These are phyloP conservation scores for Zygnema circumcarinatum DNA, from an alignment of 139 green algal species.

Conservation along the genomic window DNA sequence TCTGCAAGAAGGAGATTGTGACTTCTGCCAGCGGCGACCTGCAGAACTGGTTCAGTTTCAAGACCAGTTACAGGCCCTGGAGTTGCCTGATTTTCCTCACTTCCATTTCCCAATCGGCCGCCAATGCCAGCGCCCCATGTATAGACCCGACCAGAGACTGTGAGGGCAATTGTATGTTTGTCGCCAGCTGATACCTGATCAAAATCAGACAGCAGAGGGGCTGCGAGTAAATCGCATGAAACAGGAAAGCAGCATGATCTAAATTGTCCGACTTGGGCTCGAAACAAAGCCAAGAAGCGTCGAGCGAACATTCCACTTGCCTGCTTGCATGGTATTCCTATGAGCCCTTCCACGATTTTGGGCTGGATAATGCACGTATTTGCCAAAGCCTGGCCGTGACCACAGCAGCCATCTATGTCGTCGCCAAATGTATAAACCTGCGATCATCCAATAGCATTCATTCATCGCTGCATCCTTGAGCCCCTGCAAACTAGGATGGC, in stretches of 20 bases:
- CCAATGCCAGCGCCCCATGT: background rate
- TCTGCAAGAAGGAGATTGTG: background rate
- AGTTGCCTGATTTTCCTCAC: background rate
- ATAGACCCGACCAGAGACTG: background rate
- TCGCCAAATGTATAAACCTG: background rate
- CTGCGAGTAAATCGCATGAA: too few relatives aligned
- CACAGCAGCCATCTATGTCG: background rate
- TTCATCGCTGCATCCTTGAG: too few relatives aligned
- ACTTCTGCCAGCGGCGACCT: background rate
- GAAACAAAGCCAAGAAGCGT: too few relatives aligned
- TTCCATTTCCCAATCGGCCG: background rate
- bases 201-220: too few relatives aligned
- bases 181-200: background rate
- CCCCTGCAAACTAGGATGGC: too few relatives aligned
- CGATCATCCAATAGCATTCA: too few relatives aligned
- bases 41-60: background rate
- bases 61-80: background rate
- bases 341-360: background rate
- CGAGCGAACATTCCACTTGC: background rate
- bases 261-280: too few relatives aligned
- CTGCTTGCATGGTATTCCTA: background rate
- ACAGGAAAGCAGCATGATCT: too few relatives aligned
- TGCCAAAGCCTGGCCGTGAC: background rate
- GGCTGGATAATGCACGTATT: background rate
- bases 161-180: background rate